Base-by-base conservation (phyloP, 495 filamentous ascomycete species). In the Penicillium tannophilum region DNA sequence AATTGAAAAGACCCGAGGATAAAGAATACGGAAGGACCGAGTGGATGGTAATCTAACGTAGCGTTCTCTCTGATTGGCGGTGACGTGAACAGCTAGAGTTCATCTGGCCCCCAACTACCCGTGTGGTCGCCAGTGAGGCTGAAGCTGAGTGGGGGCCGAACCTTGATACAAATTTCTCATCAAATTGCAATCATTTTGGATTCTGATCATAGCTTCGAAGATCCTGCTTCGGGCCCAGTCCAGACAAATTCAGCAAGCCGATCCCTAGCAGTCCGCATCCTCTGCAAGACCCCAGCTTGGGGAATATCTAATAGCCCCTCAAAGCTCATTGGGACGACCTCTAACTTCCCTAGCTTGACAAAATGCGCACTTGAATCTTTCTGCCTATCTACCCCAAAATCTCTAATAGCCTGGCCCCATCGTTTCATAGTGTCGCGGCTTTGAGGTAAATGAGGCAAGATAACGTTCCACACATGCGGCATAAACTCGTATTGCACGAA, bases 401-500 rank as follows among this genome's bases (percentile, higher is more conserved):
- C 42, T 14, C 16, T 44, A 17, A n/a, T 17, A 44, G 42, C 42
- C 16, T 17, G 16, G 14, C 42, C 42, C 42, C 42, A 44, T 44
- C 14, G 16, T 0, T 44, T 44, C 42, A 44, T 44, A 10, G 42
- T 4, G n/a, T 44, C 16, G 8, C 42, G 42, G 5, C 42, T 44
- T 44, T 44, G 42, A 44, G 42, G 42, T 17, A 44, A 44, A 6
- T n/a, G 16, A 44, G 42, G 42, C 19, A 44, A 9, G 16, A 44
- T 17, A 10, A 44, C n/a, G n/a, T 44, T 44, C 42, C 42, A 44
- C 0, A 44, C 42, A 44, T 44, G 42, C 19, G 42, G 42, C 42
- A 44, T 44, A 44, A 44, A 44, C 42, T 44, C 42, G 16, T 44
- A 44, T 17, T 44, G 42, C n/a, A 44, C 42, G 1, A 44, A 44